Conservation (phyloP, 1,284 basidiomycete species). For the Coniferiporia weirii region DNA sequence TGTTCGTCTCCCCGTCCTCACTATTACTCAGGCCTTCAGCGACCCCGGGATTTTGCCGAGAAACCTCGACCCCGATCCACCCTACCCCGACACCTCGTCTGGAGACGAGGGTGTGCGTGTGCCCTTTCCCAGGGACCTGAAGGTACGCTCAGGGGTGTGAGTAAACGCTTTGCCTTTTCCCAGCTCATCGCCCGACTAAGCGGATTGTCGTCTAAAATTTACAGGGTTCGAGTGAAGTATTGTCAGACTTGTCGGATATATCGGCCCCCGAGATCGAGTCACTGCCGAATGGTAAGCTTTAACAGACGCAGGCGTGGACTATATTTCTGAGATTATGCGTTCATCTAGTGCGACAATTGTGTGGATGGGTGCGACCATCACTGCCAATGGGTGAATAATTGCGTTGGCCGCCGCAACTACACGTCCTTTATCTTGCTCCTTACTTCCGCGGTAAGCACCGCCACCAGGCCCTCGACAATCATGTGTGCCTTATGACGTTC, state of each 20-base stretch:
- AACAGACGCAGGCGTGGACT: not conserved
- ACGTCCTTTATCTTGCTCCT: conserved; percentile 83
- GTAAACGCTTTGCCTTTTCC: conserved; percentile 28
- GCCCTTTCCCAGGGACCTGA: conserved; percentile 77
- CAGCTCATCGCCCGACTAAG: conserved; percentile 1
- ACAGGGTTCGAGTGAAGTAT: conserved; percentile 82
- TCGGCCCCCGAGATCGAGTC: conserved; percentile 85
- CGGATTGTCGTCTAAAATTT: conserved; percentile 1
- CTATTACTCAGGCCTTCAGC: conserved; percentile 53
- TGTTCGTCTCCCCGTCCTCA: conserved; percentile 1
- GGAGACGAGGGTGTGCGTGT: conserved; percentile 55
- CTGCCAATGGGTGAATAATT: conserved; percentile 94
- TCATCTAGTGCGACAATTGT: conserved; percentile 82
- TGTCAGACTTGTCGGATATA: conserved; percentile 89
- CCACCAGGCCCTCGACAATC: conserved; percentile 4
- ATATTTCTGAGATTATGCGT: conserved; percentile 11
- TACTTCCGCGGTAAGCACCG: conserved; percentile 49
- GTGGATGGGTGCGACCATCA: conserved; percentile 89
- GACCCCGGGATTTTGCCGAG: conserved; percentile 91
- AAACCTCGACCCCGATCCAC: conserved; percentile 78
- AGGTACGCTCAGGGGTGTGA: conserved; percentile 73
- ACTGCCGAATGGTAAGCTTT: conserved; percentile 78
- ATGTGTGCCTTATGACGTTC: conserved; percentile 2
- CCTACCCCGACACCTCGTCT: conserved; percentile 55
- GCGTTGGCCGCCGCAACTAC: conserved; percentile 88